A percentile compares a stretch with the other conserved stretches of the same genome.
Evolutionary conservation across 192 early-diverging fungal genomes (phyloP).

Genomic region (Rhizophagus sp.): DNA sequence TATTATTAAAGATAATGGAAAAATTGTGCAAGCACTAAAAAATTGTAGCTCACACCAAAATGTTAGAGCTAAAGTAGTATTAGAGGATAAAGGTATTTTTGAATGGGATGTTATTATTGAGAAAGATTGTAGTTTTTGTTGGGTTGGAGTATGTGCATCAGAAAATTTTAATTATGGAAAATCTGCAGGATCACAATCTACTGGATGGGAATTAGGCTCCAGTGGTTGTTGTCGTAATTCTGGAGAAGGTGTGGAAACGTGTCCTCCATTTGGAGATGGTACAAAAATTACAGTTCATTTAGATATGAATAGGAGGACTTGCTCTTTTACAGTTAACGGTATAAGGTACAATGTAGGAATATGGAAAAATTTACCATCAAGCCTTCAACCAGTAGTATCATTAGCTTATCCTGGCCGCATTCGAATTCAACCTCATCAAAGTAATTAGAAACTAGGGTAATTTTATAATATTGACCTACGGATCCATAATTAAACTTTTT

Average conservation of each 20-base stretch:
- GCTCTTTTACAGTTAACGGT: slow-evolving; percentile 21
- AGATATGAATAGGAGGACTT: slow-evolving; percentile 20
- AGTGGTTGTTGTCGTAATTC: neutral
- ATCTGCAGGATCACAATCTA: neutral
- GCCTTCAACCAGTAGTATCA: slow-evolving; percentile 20
- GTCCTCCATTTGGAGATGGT: neutral
- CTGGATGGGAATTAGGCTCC: neutral
- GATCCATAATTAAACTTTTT: too few species aligned
- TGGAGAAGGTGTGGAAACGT: neutral
- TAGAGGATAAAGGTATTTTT: neutral
- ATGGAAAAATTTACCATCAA: slow-evolving; percentile 6
- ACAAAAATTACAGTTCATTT: slow-evolving; percentile 18
- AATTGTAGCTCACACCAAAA: neutral
- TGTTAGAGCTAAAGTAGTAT: neutral
- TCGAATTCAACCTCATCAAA: neutral
- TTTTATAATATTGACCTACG: too few species aligned
- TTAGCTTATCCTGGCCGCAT: neutral
- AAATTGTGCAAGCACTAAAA: neutral
- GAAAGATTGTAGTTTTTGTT: neutral
- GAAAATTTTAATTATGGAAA: neutral
- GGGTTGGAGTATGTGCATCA: slow-evolving; percentile 8
- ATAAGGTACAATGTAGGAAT: neutral
- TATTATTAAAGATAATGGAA: neutral
- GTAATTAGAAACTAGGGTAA: too few species aligned
- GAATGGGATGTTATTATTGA: slow-evolving; percentile 27